Conservation (phyloP, 2,329 filamentous ascomycete species). For the Proliferodiscus dingleyae region DNA sequence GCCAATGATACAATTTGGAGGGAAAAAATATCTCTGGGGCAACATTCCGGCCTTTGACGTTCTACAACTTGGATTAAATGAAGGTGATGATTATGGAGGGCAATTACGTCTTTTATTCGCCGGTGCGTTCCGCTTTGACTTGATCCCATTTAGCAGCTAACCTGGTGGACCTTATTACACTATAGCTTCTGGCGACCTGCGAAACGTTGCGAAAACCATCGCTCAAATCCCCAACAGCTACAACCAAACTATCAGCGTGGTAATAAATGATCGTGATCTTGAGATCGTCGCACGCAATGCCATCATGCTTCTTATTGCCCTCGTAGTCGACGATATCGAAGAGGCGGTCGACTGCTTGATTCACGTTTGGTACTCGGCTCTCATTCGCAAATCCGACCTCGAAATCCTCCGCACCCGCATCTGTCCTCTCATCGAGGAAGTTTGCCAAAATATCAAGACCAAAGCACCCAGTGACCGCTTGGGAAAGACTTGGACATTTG, state of each 20-base stretch:
- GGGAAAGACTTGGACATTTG: constrained; percentile 14
- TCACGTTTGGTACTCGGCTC: constrained; percentile 16
- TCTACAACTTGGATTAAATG: constrained; percentile 12
- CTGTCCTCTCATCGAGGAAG: constrained; percentile 7
- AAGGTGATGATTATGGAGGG: constrained; percentile 11
- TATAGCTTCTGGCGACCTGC: constrained; percentile 18
- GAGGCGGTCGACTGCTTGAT: constrained; percentile 4
- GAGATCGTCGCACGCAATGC: constrained; percentile 18
- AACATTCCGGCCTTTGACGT: constrained; percentile 18
- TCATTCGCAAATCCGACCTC: constrained; percentile 1
- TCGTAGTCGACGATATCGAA: constrained; percentile 4
- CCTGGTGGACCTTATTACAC: background rate
- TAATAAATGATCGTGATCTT: constrained; percentile 19
- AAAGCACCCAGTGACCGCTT: constrained; percentile 5
- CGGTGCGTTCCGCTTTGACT: constrained; percentile 4
- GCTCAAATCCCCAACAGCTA: constrained; percentile 6
- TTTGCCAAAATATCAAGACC: constrained; percentile 5
- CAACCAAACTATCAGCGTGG: constrained; percentile 6
- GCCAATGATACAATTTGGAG: constrained; percentile 7
- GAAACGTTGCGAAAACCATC: constrained; percentile 17
- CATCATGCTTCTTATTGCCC: constrained; percentile 16
- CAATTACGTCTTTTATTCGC: constrained; percentile 16
- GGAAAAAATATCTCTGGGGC: constrained; percentile 17
- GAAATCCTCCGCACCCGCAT: constrained; percentile 3
- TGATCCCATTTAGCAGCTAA: background rate